Evolutionary conservation across 2,329 filamentous ascomycete genomes (phyloP), one percentile per base, ranked within the genome.

Genomic region (Geosmithia putterillii): DNA sequence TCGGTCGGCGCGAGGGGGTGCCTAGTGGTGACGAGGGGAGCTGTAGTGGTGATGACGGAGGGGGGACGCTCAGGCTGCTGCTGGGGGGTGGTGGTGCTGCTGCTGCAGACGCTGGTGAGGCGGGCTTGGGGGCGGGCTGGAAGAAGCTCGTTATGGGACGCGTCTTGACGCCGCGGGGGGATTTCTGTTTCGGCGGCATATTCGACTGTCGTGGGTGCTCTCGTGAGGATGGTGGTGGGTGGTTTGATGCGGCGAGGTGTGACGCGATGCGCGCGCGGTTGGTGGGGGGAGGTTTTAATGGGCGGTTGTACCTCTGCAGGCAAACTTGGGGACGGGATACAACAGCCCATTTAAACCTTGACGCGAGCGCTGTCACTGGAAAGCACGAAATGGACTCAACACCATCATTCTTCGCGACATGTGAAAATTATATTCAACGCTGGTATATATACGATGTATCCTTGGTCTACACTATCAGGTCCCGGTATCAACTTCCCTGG

Each of bases 61-160:
- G 7, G 36, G n/a, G 1, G 40, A 20, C 20, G 19, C 21, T 34
- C 2, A 4, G 10, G 34, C 9, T 18, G 20, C 20, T 23, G 38
- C 19, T 35, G 25, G 15, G 19, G 20, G 25, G n/a, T 34, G 32
- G 21, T 17, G 22, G 21, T 25, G 39, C 37, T 37, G 35, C 15
- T 21, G 15, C 21, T 20, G 7, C n/a, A n/a, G n/a, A n/a, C n/a
- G n/a, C n/a, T n/a, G n/a, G n/a, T n/a, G n/a, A n/a, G n/a, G n/a
- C n/a, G n/a, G n/a, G n/a, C 20, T 28, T 28, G 21, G 39, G 17
- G 10, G 10, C 10, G 5, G 39, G 39, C 15, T 28, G 28, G 39
- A 41, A 41, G 39, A 41, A 41, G 39, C 21, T 41, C 20, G 39
- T 41, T 20, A 41, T 41, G 21, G 25, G 10, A 15, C 21, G 17